Evolutionary conservation across 75 land plant species (phyloP), one percentile per base, ranked within the genome.

Genomic region (Larix kaempferi): DNA sequence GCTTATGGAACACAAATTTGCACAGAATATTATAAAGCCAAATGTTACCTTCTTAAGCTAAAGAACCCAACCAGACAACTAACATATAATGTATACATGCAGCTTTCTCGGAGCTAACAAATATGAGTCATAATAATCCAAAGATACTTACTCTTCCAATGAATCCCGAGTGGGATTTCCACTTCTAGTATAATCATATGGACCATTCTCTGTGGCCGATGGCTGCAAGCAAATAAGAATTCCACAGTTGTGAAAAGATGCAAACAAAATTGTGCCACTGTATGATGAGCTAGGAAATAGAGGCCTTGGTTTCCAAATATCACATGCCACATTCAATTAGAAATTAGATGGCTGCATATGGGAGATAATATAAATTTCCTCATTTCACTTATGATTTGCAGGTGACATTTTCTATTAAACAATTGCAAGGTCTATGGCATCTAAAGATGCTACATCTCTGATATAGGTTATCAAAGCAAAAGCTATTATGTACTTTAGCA

Each of bases 131-230:
- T 49, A 49, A 49, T 57, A 54, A 14, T 77, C 57, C 52, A 58
- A 13, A 76, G 73, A 69, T 33, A 57, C 82, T 26, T 57, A 92
- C 99, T 85, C 90, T 87, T 96, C 95, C 54, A 96, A 79, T 25
- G 77, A 79, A 83, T 92, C 89, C 22, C 98, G 86, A 26, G 99
- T 96, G 59, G 99, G 99, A 85, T 96, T 96, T 52, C 95, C 99
- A 87, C 98, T 94, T 85, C 99, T 93, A 12, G 99, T 96, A 72
- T 96, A 96, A 80, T 96, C 99, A 87, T 96, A 96, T 64, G 89
- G 84, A 2, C 99, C 98, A 80, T 83, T 81, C 58, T 87, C 89
- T 59, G 84, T 84, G 27, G 95, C 99, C 71, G 98, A 92, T 57
- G 98, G 98, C 99, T 94, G 82, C 73, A 84, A 80, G 35, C 35